Base-by-base conservation (phyloP, 2,329 filamentous ascomycete genomes). In the Diplodia scrobiculata region DNA sequence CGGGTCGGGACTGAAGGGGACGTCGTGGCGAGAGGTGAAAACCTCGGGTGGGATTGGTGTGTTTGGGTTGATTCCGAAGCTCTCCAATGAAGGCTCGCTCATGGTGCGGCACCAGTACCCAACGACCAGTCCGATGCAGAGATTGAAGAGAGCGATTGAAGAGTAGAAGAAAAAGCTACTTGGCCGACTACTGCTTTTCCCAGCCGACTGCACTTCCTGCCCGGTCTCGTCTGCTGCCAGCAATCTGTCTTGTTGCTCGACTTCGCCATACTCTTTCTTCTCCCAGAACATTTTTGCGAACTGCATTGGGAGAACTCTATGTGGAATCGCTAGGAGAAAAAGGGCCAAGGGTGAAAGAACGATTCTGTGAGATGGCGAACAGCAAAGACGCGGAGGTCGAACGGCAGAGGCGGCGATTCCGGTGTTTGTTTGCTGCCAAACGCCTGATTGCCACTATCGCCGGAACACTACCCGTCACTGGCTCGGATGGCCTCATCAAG, bases 41-140 rank as follows among this genome's bases (percentile, higher is more conserved):
- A 55, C 19, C 14, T 55, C 32, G n/a, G 9, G 52, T 2, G 52
- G 52, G 13, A 55, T 55, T 11, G 52, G 52, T 2, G 17, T 55
- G 32, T 38, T 55, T 1, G 52, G 52, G 52, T 38, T 55, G 52
- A 55, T 55, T 9, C 52, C 52, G 32, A 55, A 38, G 32, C 52
- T 55, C 11, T n/a, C n/a, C 17, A 21, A 2, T 6, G 52, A 55
- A 1, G 17, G 5, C 3, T 55, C 52, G 52, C 52, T 55, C 7
- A n/a, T 17, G 10, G 29, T 7, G 13, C 27, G 29, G 19, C 52
- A 55, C n/a, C 32, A 38, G 32, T 55, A 55, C 7, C 52, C 52
- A 2, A 55, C 11, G 3, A 55, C 9, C 7, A 55, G 7, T 2
- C 52, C 52, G 11, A n/a, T n/a, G 32, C 32, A 36, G 19, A 55